Base-by-base conservation (phyloP, 306 rosid species). In the Echinosophora koreensis region DNA sequence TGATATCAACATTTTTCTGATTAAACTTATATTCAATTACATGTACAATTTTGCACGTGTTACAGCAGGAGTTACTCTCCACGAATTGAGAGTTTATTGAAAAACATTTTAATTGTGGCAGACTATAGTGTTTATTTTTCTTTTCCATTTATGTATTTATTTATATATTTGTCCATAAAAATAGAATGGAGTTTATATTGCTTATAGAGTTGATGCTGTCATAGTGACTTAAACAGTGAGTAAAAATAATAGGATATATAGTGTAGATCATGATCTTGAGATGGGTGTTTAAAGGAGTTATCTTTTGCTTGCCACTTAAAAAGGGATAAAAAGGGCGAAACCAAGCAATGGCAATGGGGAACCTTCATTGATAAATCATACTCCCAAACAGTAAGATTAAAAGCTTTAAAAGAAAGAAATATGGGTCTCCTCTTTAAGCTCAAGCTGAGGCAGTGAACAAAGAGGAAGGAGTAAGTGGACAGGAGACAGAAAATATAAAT, bases 251-350 rank as follows among this genome's bases (percentile, higher is more conserved):
- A 60, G 50, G 8, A 11, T 28, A 50, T 34, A 18, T 50, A 3
- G 71, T 15, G 74, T 63, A 11, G 13, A n/a, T 57, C 51, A 60
- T 47, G 34, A 8, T 28, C 65, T 55, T 61, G 59, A 44, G 59
- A 65, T 18, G 52, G 32, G 58, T 66, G 49, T 62, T 72, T 71
- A 56, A 61, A 76, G 80, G 51, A 49, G 77, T 22, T 64, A 55
- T 61, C 83, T 71, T 84, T 71, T 80, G 82, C 66, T 84, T 80
- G 71, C 76, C 77, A 80, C 82, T 84, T 37, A 38, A 37, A 18
- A 22, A 22, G 22, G 22, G 22, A 22, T 22, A 22, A 78, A 76
- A 56, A 57, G 71, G 59, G 56, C 18, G 47, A 17, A 65, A 14
- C 12, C 35, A 18, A 41, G 80, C 49, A 44, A 57, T 66, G 65